Evolutionary conservation across 78 protist genomes (phyloP).

Genomic region (Dictyostelium purpureum): DNA sequence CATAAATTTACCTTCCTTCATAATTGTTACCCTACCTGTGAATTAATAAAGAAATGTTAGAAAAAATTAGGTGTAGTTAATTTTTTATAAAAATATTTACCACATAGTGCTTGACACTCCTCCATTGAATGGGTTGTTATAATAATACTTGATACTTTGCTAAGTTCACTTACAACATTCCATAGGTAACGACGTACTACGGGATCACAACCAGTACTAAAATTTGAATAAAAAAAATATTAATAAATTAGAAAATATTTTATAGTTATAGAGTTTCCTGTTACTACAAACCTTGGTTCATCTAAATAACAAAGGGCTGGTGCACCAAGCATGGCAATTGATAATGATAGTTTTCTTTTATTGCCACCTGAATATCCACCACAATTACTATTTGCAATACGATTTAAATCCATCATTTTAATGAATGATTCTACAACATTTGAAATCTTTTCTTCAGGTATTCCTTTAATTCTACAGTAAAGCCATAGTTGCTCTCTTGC

Average conservation of each 20-base stretch:
- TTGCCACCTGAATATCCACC: constrained; percentile 42
- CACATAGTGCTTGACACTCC: background rate
- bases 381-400: background rate
- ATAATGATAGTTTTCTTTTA: constrained; percentile 47
- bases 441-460: background rate
- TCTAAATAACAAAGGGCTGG: constrained; percentile 67
- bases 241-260: background rate
- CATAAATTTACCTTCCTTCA: background rate
- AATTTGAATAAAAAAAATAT: constrained; percentile 32
- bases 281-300: constrained; percentile 78
- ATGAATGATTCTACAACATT: background rate
- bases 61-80: no score
- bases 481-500: constrained; percentile 26
- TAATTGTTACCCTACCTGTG: background rate
- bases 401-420: background rate
- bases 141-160: constrained; percentile 1
- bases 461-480: background rate
- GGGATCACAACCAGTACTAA: constrained; percentile 78
- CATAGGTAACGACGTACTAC: constrained; percentile 64
- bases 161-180: constrained; percentile 48
- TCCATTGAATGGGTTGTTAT: constrained; percentile 83
- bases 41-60: no score
- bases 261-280: no score
- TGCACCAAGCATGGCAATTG: constrained; percentile 82
- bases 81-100: no score